Evolutionary conservation across 225 moss, liverwort and hornwort genomes (phyloP).

Genomic region (Lunularia cruciata): DNA sequence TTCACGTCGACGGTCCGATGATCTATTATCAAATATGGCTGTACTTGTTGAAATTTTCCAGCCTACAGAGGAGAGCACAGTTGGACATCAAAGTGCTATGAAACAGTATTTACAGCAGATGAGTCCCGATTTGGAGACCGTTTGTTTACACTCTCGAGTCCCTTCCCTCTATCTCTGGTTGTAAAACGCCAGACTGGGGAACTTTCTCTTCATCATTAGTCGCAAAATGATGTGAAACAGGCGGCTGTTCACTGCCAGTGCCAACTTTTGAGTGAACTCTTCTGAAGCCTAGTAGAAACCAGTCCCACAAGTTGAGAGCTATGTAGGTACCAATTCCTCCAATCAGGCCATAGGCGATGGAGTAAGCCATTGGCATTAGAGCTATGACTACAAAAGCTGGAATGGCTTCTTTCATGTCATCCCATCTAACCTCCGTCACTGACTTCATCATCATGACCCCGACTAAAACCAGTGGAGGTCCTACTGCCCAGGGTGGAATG

Average conservation of each 20-base stretch:
- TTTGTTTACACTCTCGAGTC: neutral
- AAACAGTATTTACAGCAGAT: neutral
- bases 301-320: constrained; percentile 72
- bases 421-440: constrained; percentile 81
- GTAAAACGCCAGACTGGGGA: constrained; percentile 18
- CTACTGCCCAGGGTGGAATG: constrained; percentile 96
- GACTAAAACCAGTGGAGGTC: constrained; percentile 78
- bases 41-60: no score
- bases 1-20: no score
- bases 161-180: neutral
- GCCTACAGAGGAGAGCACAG: no score
- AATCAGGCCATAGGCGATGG: constrained; percentile 88
- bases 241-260: neutral
- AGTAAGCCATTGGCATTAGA: constrained; percentile 92
- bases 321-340: constrained; percentile 86
- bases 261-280: neutral
- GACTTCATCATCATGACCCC: constrained; percentile 96
- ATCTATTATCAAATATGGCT: no score
- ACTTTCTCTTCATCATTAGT: constrained; percentile 18
- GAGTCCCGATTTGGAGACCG: neutral
- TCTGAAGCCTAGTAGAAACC: constrained; percentile 17
- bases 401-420: constrained; percentile 66
- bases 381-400: constrained; percentile 85
- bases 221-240: neutral
- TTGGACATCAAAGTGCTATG: no score